A percentile compares a stretch with the other conserved stretches of the same genome.
Evolutionary conservation across 2,329 filamentous ascomycete species (phyloP).

Genomic region (Sclerotinia subarctica): DNA sequence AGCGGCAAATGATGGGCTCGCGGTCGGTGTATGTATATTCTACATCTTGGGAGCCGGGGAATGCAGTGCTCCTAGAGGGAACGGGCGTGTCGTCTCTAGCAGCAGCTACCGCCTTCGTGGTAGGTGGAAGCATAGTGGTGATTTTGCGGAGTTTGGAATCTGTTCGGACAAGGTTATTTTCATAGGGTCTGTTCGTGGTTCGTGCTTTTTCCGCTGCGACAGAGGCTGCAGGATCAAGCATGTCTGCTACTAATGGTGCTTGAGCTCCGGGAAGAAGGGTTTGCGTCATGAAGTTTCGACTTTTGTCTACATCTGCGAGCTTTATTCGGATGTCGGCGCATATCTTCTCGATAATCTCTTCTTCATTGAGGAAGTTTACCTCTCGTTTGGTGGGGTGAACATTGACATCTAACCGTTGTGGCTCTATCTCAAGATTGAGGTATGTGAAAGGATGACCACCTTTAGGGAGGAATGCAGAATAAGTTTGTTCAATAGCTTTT

Average conservation of each 20-base stretch:
- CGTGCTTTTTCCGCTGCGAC: conserved; percentile 29
- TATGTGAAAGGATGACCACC: conserved; percentile 93
- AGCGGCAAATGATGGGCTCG: conserved; percentile 65
- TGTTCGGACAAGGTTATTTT: conserved; percentile 87
- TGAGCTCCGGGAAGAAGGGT: conserved; percentile 72
- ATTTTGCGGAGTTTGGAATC: conserved; percentile 90
- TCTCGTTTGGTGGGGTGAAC: conserved; percentile 96
- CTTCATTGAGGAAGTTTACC: conserved; percentile 95
- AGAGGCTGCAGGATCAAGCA: conserved; percentile 27
- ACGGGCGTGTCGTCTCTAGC: conserved; percentile 31
- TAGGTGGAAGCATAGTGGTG: conserved; percentile 83
- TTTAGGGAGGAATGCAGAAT: conserved; percentile 83
- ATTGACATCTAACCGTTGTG: conserved; percentile 90
- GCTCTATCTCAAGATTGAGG: conserved; percentile 87
- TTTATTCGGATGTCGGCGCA: conserved; percentile 76
- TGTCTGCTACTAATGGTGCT: conserved; percentile 37
- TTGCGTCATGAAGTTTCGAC: conserved; percentile 91
- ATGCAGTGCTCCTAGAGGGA: conserved; percentile 2
- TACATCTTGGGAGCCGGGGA: conserved; percentile 46
- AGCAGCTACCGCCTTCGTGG: conserved; percentile 35
- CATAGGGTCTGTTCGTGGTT: conserved; percentile 63
- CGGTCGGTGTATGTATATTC: conserved; percentile 72
- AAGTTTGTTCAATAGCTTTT: conserved; percentile 87
- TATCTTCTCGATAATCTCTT: conserved; percentile 86
- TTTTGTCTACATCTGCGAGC: conserved; percentile 85